A percentile compares a stretch with the other conserved stretches of the same genome.
phyloP scores from a whole-genome alignment of 139 green algal genomes.

The Tetradesmus obliquus region DNA sequence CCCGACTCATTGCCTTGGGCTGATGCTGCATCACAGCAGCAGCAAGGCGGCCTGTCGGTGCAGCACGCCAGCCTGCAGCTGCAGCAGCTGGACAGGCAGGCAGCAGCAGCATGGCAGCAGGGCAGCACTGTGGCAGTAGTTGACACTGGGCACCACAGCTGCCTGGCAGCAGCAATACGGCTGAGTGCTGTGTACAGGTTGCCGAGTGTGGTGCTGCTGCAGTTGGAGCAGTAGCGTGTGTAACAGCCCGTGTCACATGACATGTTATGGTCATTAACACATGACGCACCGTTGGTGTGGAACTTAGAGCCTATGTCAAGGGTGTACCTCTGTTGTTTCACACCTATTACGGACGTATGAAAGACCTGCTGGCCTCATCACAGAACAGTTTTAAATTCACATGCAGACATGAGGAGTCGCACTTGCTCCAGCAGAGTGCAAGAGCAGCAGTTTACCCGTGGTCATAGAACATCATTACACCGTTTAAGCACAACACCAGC shows the following conservation, averaged over 20 bases:
- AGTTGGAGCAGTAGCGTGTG: neutral
- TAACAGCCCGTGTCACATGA: neutral
- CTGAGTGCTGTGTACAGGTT: constrained; percentile 25
- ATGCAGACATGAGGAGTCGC: neutral
- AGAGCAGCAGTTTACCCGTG: neutral
- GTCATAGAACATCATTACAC: neutral
- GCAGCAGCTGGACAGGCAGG: neutral
- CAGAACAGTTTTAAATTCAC: neutral
- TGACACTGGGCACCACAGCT: constrained; percentile 38
- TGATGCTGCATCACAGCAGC: neutral
- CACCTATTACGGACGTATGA: too few relatives aligned
- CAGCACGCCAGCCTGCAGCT: neutral
- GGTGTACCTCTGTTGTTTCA: too few relatives aligned
- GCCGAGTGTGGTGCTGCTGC: constrained; percentile 25
- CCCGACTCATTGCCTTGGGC: constrained; percentile 18
- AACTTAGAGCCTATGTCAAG: too few relatives aligned
- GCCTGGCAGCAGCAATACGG: constrained; percentile 33
- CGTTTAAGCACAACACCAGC: neutral
- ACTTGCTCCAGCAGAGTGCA: neutral
- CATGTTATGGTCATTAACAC: neutral
- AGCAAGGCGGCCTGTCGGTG: neutral
- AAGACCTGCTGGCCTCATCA: neutral
- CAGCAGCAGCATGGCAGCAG: constrained; percentile 28
- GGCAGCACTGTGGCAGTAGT: constrained; percentile 7
- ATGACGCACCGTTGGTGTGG: neutral